phyloP scores from a whole-genome alignment of 805 yeast species.

The Vanderwaltozyma yarrowii region DNA sequence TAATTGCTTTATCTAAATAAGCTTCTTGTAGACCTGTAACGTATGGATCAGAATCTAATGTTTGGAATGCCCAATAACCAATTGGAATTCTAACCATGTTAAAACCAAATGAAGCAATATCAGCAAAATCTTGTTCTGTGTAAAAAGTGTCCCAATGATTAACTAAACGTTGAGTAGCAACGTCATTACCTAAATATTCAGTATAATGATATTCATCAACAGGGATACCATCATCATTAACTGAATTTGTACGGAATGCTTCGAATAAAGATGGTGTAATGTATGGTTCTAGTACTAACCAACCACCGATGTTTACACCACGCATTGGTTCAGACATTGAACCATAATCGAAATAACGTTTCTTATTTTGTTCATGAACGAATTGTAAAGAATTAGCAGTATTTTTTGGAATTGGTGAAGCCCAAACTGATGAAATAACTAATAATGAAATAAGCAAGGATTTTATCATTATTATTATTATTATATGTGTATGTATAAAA shows the following conservation, averaged over 20 bases:
- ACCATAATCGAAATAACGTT: constrained; percentile 18
- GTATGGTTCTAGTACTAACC: constrained; percentile 82
- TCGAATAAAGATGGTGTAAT: constrained; percentile 73
- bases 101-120: constrained; percentile 53
- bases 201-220: constrained; percentile 76
- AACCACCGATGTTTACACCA: constrained; percentile 84
- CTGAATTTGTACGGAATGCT: constrained; percentile 31
- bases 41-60: constrained; percentile 59
- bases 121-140: constrained; percentile 58
- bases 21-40: constrained; percentile 62
- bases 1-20: constrained; percentile 66
- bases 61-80: constrained; percentile 86
- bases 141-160: constrained; percentile 75
- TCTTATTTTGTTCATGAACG: constrained; percentile 11
- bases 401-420: constrained; percentile 14
- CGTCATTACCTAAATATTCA: constrained; percentile 47
- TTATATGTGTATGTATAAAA: too few species aligned
- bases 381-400: constrained; percentile 10
- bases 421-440: background rate
- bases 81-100: constrained; percentile 85
- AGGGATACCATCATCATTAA: constrained; percentile 39
- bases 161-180: constrained; percentile 41
- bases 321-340: constrained; percentile 9
- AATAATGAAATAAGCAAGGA: background rate
- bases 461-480: background rate